A percentile compares a stretch with the other conserved stretches of the same genome.
Conservation (phyloP, 495 filamentous ascomycete species). For the Tuber calosporum region DNA sequence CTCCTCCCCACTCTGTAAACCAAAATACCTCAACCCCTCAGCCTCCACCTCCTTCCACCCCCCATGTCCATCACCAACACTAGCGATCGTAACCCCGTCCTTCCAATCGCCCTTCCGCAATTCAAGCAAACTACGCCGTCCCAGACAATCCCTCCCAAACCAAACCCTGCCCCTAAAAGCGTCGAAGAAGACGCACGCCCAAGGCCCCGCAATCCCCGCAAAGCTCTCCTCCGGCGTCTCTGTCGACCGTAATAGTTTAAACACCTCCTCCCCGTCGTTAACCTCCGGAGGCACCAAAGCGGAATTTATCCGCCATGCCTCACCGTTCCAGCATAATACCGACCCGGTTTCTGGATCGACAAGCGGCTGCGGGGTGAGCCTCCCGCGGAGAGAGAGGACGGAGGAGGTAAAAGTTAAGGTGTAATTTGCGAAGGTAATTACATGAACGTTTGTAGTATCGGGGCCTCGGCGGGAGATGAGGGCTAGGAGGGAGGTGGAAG, state of each 20-base stretch:
- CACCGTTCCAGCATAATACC: slow-evolving; percentile 95
- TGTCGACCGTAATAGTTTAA: slow-evolving; percentile 51
- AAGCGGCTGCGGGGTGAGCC: slow-evolving; percentile 67
- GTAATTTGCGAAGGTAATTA: slow-evolving; percentile 8
- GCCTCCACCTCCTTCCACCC: slow-evolving; percentile 75
- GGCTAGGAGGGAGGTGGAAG: neutral
- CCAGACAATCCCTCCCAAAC: slow-evolving; percentile 79
- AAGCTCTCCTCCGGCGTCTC: slow-evolving; percentile 42
- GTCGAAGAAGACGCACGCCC: slow-evolving; percentile 86
- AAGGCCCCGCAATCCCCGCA: slow-evolving; percentile 66
- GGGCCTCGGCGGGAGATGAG: slow-evolving; percentile 37
- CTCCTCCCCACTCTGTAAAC: slow-evolving; percentile 44
- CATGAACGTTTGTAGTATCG: slow-evolving; percentile 25
- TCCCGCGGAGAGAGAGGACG: slow-evolving; percentile 77
- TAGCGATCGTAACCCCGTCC: slow-evolving; percentile 58
- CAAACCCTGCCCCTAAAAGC: slow-evolving; percentile 53
- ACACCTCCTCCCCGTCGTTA: slow-evolving; percentile 72
- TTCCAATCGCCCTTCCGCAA: slow-evolving; percentile 42
- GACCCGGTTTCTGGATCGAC: slow-evolving; percentile 55
- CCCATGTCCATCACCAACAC: slow-evolving; percentile 52
- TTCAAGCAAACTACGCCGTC: slow-evolving; percentile 70
- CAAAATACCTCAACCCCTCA: slow-evolving; percentile 64
- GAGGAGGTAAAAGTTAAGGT: slow-evolving; percentile 65
- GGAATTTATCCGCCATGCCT: slow-evolving; percentile 71
- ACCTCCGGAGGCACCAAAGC: slow-evolving; percentile 48